These are phyloP conservation scores for Herpomyces periplanetae DNA, from an alignment of 2,329 filamentous ascomycete species.

Conservation along the genomic window DNA sequence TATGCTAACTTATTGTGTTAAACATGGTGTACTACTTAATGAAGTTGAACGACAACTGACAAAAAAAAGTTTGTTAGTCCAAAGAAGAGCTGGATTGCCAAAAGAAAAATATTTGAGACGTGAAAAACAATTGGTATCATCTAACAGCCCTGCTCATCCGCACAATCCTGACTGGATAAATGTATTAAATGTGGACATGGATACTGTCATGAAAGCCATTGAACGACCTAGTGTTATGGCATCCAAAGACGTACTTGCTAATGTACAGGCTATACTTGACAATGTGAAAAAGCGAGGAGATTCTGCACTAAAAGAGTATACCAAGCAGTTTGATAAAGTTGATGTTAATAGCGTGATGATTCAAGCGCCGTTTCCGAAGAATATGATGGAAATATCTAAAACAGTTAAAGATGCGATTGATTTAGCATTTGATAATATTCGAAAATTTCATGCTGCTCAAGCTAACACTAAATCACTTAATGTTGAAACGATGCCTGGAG, in stretches of 20 bases:
- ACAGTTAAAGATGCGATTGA: constrained; percentile 83
- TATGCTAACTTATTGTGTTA: constrained; percentile 52
- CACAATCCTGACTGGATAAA: too few species aligned
- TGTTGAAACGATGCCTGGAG: constrained; percentile 91
- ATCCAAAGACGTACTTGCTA: constrained; percentile 63
- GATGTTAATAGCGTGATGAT: constrained; percentile 60
- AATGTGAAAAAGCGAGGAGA: constrained; percentile 52
- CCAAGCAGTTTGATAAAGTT: constrained; percentile 90
- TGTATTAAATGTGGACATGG: too few species aligned
- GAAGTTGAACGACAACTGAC: constrained; percentile 79
- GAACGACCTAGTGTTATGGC: constrained; percentile 75
- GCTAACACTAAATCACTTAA: constrained; percentile 38
- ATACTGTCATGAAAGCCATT: constrained; percentile 29
- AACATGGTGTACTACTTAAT: constrained; percentile 42
- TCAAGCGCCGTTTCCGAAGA: constrained; percentile 45
- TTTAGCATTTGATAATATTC: constrained; percentile 66
- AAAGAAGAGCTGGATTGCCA: constrained; percentile 75
- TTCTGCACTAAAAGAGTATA: constrained; percentile 56
- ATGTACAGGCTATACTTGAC: constrained; percentile 64
- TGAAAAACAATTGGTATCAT: too few species aligned
- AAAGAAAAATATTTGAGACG: too few species aligned
- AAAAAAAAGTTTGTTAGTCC: constrained; percentile 76
- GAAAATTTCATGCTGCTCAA: constrained; percentile 68
- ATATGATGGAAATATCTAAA: constrained; percentile 42
- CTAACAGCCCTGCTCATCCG: too few species aligned